These are phyloP conservation scores for Russula vinacea DNA, from an alignment of 768 basidiomycete genomes.

Conservation along the genomic window DNA sequence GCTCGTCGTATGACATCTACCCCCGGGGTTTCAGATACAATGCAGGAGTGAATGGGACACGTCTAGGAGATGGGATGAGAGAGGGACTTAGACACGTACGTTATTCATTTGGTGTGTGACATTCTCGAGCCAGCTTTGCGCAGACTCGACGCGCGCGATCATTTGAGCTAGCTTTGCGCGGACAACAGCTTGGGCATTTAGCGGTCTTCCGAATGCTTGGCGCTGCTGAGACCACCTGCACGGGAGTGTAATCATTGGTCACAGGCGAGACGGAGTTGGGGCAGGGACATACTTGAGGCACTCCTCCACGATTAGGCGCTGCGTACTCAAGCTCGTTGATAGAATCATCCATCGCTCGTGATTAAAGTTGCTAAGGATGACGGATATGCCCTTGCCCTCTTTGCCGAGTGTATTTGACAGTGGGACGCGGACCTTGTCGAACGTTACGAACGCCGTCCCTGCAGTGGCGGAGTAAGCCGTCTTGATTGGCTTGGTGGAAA, in stretches of 20 bases:
- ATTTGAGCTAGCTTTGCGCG: conserved; percentile 82
- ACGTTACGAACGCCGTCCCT: conserved; percentile 84
- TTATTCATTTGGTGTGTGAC: conserved; percentile 93
- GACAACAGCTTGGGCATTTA: conserved; percentile 80
- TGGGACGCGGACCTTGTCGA: conserved; percentile 79
- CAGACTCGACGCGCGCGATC: conserved; percentile 85
- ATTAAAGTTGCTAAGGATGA: conserved; percentile 84
- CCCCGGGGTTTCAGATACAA: conserved; percentile 21
- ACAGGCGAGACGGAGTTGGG: not conserved
- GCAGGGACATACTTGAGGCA: conserved; percentile 63
- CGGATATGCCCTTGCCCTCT: conserved; percentile 77
- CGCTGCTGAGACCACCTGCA: conserved; percentile 91
- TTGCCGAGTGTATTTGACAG: conserved; percentile 84
- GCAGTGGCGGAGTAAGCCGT: conserved; percentile 90
- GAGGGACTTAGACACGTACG: conserved; percentile 41
- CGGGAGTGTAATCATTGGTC: conserved; percentile 11
- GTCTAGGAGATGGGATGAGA: not conserved
- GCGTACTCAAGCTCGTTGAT: conserved; percentile 65
- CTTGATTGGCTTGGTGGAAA: conserved; percentile 87
- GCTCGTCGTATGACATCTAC: conserved; percentile 84
- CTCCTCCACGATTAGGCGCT: conserved; percentile 83
- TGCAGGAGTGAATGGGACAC: not conserved
- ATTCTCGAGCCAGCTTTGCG: conserved; percentile 85
- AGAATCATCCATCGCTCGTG: conserved; percentile 90
- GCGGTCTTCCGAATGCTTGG: conserved; percentile 85